Conservation (phyloP, 257 asterid species). For the Leonotis leonurus region DNA sequence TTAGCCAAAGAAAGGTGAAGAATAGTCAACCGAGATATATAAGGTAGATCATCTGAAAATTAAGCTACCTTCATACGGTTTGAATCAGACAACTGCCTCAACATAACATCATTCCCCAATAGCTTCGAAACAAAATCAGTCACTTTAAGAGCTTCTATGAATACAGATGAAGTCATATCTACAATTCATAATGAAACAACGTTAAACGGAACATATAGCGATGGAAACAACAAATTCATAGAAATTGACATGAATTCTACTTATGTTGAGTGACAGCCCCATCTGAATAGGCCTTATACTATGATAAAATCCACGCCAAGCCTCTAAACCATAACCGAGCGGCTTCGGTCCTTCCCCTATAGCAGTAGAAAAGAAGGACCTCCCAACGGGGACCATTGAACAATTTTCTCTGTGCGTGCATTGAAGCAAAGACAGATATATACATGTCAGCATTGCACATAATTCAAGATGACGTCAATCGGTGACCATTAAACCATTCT, state of each 20-base stretch:
- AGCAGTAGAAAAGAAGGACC: conserved; percentile 87
- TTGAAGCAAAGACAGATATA: too few species aligned
- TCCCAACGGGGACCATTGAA: conserved; percentile 86
- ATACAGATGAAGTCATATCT: conserved; percentile 99
- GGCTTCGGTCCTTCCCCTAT: conserved; percentile 74
- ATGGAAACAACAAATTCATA: too few species aligned
- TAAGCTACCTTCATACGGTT: conserved; percentile 77
- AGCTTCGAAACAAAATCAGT: conserved; percentile 89
- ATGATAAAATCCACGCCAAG: conserved; percentile 99
- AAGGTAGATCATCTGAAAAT: not conserved
- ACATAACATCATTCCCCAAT: conserved; percentile 76
- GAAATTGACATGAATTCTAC: too few species aligned
- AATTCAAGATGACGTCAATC: too few species aligned
- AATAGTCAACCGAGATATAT: not conserved
- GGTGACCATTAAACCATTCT: not conserved
- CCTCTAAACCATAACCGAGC: conserved; percentile 97
- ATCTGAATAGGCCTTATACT: conserved; percentile 96
- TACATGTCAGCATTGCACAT: too few species aligned
- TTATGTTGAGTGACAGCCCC: conserved; percentile 96
- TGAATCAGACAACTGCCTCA: conserved; percentile 84
- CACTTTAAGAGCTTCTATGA: conserved; percentile 93
- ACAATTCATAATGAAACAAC: conserved; percentile 1
- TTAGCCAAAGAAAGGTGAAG: not conserved
- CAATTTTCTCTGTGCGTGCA: too few species aligned
- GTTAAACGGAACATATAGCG: not conserved